phyloP scores from a whole-genome alignment of 345 rosid species.

The Tarenaya hassleriana region DNA sequence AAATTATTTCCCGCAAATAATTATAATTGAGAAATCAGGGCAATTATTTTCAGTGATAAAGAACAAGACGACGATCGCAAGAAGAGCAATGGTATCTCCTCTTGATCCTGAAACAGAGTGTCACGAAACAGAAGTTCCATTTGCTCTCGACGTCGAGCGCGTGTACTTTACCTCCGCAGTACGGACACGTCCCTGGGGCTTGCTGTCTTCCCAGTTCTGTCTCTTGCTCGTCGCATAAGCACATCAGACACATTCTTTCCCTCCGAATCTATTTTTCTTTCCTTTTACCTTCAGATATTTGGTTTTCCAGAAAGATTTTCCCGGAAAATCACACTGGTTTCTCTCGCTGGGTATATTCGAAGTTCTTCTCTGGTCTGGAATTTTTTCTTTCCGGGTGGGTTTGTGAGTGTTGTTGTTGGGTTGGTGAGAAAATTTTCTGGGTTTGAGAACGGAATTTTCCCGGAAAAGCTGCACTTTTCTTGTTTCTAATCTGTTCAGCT shows the following conservation, averaged over 20 bases:
- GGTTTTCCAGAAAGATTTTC: neutral
- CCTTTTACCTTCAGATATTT: neutral
- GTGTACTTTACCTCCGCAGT: constrained; percentile 72
- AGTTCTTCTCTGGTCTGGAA: too few species aligned
- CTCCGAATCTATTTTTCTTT: constrained; percentile 7
- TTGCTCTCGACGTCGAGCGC: constrained; percentile 67
- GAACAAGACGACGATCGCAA: constrained; percentile 52
- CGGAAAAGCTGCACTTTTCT: neutral
- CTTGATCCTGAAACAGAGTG: constrained; percentile 62
- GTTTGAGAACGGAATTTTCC: neutral
- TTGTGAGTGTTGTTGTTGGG: neutral
- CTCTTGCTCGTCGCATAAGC: constrained; percentile 51
- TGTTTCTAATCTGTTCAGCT: neutral
- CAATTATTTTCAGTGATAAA: constrained; percentile 17
- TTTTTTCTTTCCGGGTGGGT: neutral
- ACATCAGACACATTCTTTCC: constrained; percentile 49
- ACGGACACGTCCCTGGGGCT: constrained; percentile 74
- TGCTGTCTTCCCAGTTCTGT: constrained; percentile 61
- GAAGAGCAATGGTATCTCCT: constrained; percentile 48
- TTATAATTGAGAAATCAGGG: neutral
- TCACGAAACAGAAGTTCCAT: constrained; percentile 77
- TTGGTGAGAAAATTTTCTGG: neutral
- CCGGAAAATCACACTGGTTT: too few species aligned
- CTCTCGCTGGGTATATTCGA: too few species aligned
- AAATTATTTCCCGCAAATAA: neutral